Percentiles rank a stretch among this genome's conserved stretches.
Evolutionary conservation across 108 stramenopile genomes (phyloP).

Genomic region (Bacterosira constricta): DNA sequence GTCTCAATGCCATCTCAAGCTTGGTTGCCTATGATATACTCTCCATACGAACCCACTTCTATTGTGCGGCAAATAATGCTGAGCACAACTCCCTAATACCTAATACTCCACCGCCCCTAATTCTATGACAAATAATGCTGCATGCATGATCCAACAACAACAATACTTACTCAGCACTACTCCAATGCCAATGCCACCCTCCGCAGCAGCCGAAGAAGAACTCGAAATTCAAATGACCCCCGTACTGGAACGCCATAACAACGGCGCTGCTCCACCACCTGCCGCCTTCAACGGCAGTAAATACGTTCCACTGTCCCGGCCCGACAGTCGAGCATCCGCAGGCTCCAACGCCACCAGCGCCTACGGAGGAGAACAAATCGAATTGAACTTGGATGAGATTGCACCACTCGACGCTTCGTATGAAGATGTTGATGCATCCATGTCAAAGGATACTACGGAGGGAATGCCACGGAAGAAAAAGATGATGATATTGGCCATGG

Average conservation of each 20-base stretch:
- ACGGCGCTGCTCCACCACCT: background rate
- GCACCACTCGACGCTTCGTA: too few relatives aligned
- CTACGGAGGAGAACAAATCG: constrained; percentile 2
- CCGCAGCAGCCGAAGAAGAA: constrained; percentile 18
- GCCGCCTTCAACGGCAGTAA: background rate
- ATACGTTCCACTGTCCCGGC: too few relatives aligned
- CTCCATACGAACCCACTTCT: too few relatives aligned
- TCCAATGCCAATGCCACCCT: constrained; percentile 4
- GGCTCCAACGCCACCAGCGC: background rate
- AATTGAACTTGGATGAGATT: constrained; percentile 7
- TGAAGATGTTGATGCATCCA: background rate
- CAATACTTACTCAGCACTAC: background rate
- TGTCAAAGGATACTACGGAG: background rate
- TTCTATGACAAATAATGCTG: too few relatives aligned
- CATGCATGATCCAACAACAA: background rate
- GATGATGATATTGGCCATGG: background rate
- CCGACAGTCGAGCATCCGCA: background rate
- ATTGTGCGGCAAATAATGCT: too few relatives aligned
- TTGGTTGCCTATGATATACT: too few relatives aligned
- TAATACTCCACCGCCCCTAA: too few relatives aligned
- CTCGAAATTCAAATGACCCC: constrained; percentile 44
- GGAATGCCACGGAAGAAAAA: background rate
- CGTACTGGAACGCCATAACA: background rate
- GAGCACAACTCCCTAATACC: too few relatives aligned
- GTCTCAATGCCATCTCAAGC: too few relatives aligned